Base-by-base conservation (phyloP, 2,329 filamentous ascomycete species). In the Pochonia chlamydosporia region DNA sequence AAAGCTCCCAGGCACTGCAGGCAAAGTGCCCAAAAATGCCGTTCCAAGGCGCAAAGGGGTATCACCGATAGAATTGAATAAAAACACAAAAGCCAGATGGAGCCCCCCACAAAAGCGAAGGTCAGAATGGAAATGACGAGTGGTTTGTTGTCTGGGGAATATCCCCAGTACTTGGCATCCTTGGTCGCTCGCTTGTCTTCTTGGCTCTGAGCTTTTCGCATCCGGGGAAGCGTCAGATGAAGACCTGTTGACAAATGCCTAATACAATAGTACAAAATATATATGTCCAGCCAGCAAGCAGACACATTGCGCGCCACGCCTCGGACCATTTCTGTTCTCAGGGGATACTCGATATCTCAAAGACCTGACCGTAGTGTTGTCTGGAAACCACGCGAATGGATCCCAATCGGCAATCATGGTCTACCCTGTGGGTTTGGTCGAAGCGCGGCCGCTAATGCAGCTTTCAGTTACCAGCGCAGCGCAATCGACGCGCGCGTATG, bases 11-110 rank as follows among this genome's bases (percentile, higher is more conserved):
- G 20, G 23, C 20, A 39, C 16, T 13, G 35, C 5, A 13, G 14
- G 20, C 20, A 39, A 8, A 23, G 10, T 39, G 35, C 33, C 33
- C 35, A 39, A 35, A 14, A 4, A 40, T 35, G 10, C 23, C 44
- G 31, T 23, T 23, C 36, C 20, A 39, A 33, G 33, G 36, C 30
- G 33, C 16, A 63, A 54, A 56, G 63, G n/a, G 63, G 63, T 65
- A 65, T 65, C 63, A 58, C 59, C 59, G 57, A 47, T 54, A 58
- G 56, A 63, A 63, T 52, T 48, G 57, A 63, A 63, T 44, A 44
- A 55, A 59, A 49, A 50, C 47, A 53, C 51, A 56, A 53, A 53
- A 46, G 24, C 25, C 55, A 52, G 43, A 37, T 33, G 46, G 33
- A 26, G 41, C 48, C 45, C 25, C 28, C 18, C 44, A 46, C 40